Percentiles rank a stretch among this genome's conserved stretches.
Conservation (phyloP, 2,329 filamentous ascomycete genomes). For the Metarhizium anisopliae region DNA sequence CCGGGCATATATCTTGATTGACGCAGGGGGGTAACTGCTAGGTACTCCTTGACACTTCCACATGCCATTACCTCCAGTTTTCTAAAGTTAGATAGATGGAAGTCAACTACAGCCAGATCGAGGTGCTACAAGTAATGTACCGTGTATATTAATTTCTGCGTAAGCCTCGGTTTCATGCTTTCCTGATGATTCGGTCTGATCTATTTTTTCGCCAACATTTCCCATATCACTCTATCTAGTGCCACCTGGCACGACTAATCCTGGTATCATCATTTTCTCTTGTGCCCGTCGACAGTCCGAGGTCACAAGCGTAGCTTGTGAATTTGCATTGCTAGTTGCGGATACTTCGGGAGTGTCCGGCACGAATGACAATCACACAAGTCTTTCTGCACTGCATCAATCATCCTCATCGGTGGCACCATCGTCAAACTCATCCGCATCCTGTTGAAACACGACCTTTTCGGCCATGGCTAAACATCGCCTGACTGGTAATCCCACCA, state of each 20-base stretch:
- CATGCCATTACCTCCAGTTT: too few species aligned
- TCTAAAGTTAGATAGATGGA: too few species aligned
- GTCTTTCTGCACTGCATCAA: neutral
- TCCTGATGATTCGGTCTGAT: neutral
- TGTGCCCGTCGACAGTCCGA: neutral
- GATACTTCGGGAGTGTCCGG: neutral
- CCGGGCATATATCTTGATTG: neutral
- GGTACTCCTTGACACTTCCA: too few species aligned
- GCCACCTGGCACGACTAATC: neutral
- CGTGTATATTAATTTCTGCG: neutral
- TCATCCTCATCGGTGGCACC: slow-evolving; percentile 33
- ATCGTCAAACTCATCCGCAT: slow-evolving; percentile 48
- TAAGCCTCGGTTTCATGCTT: neutral
- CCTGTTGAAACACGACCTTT: slow-evolving; percentile 71
- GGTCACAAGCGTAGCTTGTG: neutral
- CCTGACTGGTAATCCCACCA: slow-evolving; percentile 80
- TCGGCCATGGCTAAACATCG: slow-evolving; percentile 75
- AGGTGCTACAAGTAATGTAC: neutral
- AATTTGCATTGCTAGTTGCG: neutral
- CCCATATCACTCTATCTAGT: neutral
- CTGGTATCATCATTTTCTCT: neutral
- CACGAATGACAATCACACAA: neutral
- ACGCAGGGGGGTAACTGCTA: too few species aligned
- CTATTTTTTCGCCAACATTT: neutral
- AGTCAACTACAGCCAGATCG: too few species aligned